These are phyloP conservation scores for Scopulariopsis brevicaulis DNA, from an alignment of 2,329 filamentous ascomycete species.

Conservation along the genomic window DNA sequence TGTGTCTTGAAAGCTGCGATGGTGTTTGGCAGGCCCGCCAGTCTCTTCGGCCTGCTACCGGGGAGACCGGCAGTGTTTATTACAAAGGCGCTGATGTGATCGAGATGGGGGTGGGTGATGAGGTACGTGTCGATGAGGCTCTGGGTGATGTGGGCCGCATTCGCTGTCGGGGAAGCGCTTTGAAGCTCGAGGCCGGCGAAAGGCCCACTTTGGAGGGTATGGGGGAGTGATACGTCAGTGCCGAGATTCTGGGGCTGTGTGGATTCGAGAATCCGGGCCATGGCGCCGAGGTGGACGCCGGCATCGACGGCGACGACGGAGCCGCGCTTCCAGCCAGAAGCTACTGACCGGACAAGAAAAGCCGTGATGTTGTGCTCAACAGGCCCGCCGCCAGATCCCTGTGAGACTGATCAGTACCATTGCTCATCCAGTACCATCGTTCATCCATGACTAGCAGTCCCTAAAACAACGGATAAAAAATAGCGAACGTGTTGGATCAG, in stretches of 20 bases:
- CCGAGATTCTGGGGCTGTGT: constrained; percentile 27
- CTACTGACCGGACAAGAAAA: constrained; percentile 73
- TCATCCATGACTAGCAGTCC: no score
- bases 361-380: constrained; percentile 84
- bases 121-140: constrained; percentile 78
- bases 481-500: no score
- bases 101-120: constrained; percentile 94
- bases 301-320: constrained; percentile 90
- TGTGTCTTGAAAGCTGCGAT: constrained; percentile 86
- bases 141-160: constrained; percentile 69
- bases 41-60: constrained; percentile 68
- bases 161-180: constrained; percentile 54
- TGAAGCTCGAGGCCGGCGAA: constrained; percentile 71
- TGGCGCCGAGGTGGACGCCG: constrained; percentile 77
- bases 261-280: constrained; percentile 65
- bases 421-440: no score
- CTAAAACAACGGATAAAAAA: no score
- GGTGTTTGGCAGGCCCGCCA: constrained; percentile 80
- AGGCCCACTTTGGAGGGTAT: constrained; percentile 54
- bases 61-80: constrained; percentile 86
- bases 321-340: constrained; percentile 67
- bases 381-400: constrained; percentile 87
- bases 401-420: background rate
- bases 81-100: constrained; percentile 84
- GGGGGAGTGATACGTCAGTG: constrained; percentile 23